Evolutionary conservation across 2,329 filamentous ascomycete species (phyloP).

Genomic region (Gremmenia infestans): DNA sequence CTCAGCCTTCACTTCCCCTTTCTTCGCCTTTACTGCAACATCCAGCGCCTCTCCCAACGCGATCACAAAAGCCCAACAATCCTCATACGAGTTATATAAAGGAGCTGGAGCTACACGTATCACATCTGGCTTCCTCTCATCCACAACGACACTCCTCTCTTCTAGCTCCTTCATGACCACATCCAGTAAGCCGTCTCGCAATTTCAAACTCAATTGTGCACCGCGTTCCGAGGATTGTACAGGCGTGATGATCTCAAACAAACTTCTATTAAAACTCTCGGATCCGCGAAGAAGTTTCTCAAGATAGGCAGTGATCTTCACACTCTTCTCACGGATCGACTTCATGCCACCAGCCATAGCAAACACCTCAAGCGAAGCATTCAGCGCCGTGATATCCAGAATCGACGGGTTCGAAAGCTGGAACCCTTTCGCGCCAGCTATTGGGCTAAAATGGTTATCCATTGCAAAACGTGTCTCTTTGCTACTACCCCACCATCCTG

Average conservation of each 20-base stretch:
- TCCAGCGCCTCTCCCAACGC: constrained; percentile 36
- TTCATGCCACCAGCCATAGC: constrained; percentile 56
- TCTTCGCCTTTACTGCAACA: constrained; percentile 22
- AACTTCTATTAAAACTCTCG: constrained; percentile 27
- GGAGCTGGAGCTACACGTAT: constrained; percentile 70
- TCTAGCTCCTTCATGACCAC: constrained; percentile 57
- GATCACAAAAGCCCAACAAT: constrained; percentile 55
- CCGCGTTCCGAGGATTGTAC: constrained; percentile 53
- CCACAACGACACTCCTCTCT: constrained; percentile 59
- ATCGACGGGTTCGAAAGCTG: constrained; percentile 73
- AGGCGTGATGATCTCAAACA: constrained; percentile 62
- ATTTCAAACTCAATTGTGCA: constrained; percentile 65
- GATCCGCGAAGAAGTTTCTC: constrained; percentile 50
- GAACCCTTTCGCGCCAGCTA: constrained; percentile 68
- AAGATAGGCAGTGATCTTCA: constrained; percentile 63
- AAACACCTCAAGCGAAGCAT: constrained; percentile 68
- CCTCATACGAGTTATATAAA: constrained; percentile 67
- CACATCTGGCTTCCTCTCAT: constrained; percentile 72
- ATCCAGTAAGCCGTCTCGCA: constrained; percentile 57
- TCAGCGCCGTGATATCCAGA: constrained; percentile 66
- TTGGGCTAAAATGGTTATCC: constrained; percentile 68
- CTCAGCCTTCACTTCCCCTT: background rate
- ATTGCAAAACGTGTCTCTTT: constrained; percentile 67
- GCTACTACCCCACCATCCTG: constrained; percentile 80
- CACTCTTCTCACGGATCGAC: constrained; percentile 58